These are phyloP conservation scores for Blepharisma stoltei DNA, from an alignment of 73 alveolate species.

Conservation along the genomic window DNA sequence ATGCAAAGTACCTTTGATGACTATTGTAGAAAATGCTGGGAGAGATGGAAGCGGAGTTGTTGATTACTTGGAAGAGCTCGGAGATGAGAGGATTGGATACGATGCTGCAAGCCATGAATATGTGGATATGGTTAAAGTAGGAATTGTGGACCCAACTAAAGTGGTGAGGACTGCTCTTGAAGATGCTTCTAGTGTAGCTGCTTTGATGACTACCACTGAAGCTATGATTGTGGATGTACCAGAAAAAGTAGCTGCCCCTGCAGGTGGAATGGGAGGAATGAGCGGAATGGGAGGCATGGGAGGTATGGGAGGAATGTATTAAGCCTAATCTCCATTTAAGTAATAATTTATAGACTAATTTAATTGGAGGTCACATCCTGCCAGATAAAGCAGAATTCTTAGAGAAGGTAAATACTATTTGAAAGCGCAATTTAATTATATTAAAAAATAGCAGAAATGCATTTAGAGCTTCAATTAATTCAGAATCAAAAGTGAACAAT, in stretches of 20 bases:
- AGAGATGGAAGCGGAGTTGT: not conserved
- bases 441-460: too few species aligned
- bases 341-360: too few species aligned
- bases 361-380: too few species aligned
- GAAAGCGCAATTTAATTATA: too few species aligned
- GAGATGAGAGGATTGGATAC: slow-evolving; percentile 12
- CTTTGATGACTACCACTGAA: not conserved
- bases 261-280: slow-evolving; percentile 79
- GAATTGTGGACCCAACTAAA: slow-evolving; percentile 17
- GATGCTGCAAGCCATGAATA: not conserved
- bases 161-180: slow-evolving; percentile 8
- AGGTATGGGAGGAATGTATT: slow-evolving; percentile 67
- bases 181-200: not conserved
- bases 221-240: slow-evolving; percentile 20
- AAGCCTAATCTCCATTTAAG: too few species aligned
- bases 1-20: not conserved
- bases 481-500: too few species aligned
- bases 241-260: slow-evolving; percentile 28
- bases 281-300: slow-evolving; percentile 91
- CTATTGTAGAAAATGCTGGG: not conserved
- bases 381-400: too few species aligned
- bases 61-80: not conserved
- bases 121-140: not conserved
- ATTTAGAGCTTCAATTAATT: too few species aligned
- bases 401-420: too few species aligned